These are phyloP conservation scores for Coemansia sp. DNA, from an alignment of 192 early-diverging fungal species.

Conservation along the genomic window DNA sequence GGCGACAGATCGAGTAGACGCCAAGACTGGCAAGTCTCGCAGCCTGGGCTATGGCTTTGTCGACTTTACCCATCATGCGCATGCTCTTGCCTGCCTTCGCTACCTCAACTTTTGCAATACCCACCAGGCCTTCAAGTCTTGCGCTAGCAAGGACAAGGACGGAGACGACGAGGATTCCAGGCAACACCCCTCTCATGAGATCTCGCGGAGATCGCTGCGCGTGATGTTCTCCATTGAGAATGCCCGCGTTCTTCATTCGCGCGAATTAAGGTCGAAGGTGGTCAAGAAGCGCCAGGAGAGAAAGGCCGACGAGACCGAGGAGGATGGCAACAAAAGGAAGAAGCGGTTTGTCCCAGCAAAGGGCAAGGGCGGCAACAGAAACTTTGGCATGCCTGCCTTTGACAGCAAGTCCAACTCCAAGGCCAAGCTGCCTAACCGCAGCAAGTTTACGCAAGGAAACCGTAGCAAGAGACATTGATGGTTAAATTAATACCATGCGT, in stretches of 20 bases:
- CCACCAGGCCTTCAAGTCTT: conserved; percentile 59
- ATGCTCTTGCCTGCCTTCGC: conserved; percentile 88
- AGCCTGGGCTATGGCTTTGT: conserved; percentile 92
- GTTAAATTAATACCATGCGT: not conserved
- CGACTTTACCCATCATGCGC: conserved; percentile 82
- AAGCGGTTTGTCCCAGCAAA: conserved; percentile 6
- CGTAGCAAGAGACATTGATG: conserved; percentile 9
- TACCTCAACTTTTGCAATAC: conserved; percentile 83
- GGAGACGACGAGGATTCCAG: conserved; percentile 6
- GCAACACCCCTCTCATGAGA: conserved; percentile 15
- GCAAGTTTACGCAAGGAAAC: conserved; percentile 9
- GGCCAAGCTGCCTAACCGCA: conserved; percentile 3
- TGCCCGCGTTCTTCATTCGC: conserved; percentile 68
- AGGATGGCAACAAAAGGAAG: conserved; percentile 8
- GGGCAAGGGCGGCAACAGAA: not conserved
- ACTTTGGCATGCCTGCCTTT: conserved; percentile 6
- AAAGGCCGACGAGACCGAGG: not conserved
- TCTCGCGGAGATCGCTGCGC: conserved; percentile 48
- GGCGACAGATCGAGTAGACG: conserved; percentile 75
- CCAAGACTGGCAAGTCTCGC: conserved; percentile 60
- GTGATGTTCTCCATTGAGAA: conserved; percentile 94
- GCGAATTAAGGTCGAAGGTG: conserved; percentile 51
- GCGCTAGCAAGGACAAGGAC: conserved; percentile 12
- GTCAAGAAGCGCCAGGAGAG: conserved; percentile 10
- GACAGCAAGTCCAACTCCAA: not conserved